Conservation (phyloP, 768 basidiomycete genomes). For the Tylopilus subfusipes region DNA sequence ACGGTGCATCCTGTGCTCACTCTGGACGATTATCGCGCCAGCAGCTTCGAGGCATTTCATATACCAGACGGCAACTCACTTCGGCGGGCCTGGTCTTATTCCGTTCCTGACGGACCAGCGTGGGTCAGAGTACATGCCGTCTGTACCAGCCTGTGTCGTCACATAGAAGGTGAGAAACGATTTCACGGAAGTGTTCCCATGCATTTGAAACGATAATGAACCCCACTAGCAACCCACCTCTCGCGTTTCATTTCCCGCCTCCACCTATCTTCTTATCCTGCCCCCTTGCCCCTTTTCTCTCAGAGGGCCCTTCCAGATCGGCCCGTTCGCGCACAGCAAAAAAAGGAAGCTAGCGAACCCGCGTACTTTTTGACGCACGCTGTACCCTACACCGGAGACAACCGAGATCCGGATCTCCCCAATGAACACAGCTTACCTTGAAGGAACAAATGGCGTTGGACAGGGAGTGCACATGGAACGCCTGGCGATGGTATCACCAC, state of each 20-base stretch:
- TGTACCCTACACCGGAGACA: slow-evolving; percentile 2
- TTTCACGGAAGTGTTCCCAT: neutral
- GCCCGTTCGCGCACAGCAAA: neutral
- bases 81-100: slow-evolving; percentile 7
- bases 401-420: slow-evolving; percentile 17
- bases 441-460: neutral
- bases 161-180: neutral
- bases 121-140: neutral
- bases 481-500: neutral
- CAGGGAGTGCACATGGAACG: neutral
- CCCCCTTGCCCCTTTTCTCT: slow-evolving; percentile 1
- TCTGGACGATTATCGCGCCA: neutral
- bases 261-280: neutral
- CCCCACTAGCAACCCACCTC: neutral
- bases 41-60: neutral
- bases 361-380: neutral
- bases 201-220: neutral
- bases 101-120: neutral
- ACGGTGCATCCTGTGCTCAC: neutral
- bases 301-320: slow-evolving; percentile 9
- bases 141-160: neutral
- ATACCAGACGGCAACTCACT: neutral
- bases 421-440: neutral
- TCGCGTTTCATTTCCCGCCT: neutral
- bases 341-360: neutral